phyloP scores from a whole-genome alignment of 1,284 basidiomycete species.

The Cryptococcus floricola region DNA sequence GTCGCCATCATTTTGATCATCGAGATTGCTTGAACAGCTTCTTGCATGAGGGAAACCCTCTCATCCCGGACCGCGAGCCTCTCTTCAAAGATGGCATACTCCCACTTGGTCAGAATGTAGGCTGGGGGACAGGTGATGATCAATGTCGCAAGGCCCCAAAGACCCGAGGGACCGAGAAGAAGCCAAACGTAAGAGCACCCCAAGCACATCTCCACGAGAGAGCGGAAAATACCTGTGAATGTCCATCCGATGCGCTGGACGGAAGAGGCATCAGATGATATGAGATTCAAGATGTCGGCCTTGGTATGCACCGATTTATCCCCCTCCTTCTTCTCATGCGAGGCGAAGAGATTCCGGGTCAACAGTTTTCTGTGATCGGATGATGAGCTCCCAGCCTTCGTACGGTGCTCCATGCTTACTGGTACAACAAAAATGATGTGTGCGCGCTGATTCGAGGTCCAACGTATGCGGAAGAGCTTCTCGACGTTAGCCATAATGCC shows the following conservation, averaged over 20 bases:
- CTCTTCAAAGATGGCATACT: conserved; percentile 73
- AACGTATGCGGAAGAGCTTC: conserved; percentile 8
- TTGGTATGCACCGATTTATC: conserved; percentile 16
- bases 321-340: conserved; percentile 11
- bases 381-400: background rate
- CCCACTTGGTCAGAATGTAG: conserved; percentile 73
- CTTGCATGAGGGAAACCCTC: conserved; percentile 82
- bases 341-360: conserved; percentile 24
- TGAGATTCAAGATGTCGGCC: conserved; percentile 37
- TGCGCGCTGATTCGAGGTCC: conserved; percentile 20
- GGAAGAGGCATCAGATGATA: conserved; percentile 21
- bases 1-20: conserved; percentile 95
- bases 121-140: conserved; percentile 65
- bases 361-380: conserved; percentile 24
- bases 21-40: conserved; percentile 80
- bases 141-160: conserved; percentile 27
- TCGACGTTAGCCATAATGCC: background rate
- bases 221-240: conserved; percentile 53
- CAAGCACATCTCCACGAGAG: conserved; percentile 73
- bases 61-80: conserved; percentile 82
- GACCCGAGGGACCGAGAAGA: conserved; percentile 59
- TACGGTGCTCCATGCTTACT: conserved; percentile 12
- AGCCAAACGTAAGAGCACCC: conserved; percentile 73
- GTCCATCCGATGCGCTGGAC: conserved; percentile 17
- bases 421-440: conserved; percentile 22